Base-by-base conservation (phyloP, 2,329 filamentous ascomycete species). In the Rutstroemia sp. region DNA sequence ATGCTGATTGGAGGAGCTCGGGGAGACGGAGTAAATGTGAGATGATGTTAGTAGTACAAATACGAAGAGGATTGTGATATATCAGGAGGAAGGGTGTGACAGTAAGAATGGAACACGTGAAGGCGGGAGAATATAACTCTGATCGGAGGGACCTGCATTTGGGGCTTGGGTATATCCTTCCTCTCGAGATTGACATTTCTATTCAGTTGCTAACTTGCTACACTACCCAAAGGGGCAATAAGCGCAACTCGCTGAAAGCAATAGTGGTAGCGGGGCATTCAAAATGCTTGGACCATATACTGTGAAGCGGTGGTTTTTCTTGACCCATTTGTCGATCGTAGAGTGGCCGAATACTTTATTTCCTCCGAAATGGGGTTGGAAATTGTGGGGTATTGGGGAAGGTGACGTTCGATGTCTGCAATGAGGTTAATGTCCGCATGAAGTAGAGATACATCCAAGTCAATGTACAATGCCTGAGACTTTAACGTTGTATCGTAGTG, bases 61-160 rank as follows among this genome's bases (percentile, higher is more conserved):
- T 39, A 49, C 23, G 51, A 54, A 23, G 12, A 16, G 23, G n/a
- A 9, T 4, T 8, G 16, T 16, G 23, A 25, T 19, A 54, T 42
- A 39, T 49, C 34, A 54, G 38, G n/a, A 14, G 7, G 19, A 30
- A 40, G 12, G n/a, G 51, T 16, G 12, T 21, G 23, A 27, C 14
- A 5, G 34, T 27, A 30, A 49, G 34, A 23, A 40, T 48, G 19
- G 39, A 27, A 25, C 51, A 49, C 34, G 51, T 27, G 34, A 34
- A 40, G 30, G 7, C 48, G n/a, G 23, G 21, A 39, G 44, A 21
- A 40, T 4, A 21, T n/a, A 23, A 25, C n/a, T 38, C 48, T 17
- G 38, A 45, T 56, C 36, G 47, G 38, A 51, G 50, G 53, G 53
- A 56, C 53, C 53, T 56, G 47, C 47, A 56, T 48, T 27, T 30